Base-by-base conservation (phyloP, 345 rosid species). In the Salix purpurea region DNA sequence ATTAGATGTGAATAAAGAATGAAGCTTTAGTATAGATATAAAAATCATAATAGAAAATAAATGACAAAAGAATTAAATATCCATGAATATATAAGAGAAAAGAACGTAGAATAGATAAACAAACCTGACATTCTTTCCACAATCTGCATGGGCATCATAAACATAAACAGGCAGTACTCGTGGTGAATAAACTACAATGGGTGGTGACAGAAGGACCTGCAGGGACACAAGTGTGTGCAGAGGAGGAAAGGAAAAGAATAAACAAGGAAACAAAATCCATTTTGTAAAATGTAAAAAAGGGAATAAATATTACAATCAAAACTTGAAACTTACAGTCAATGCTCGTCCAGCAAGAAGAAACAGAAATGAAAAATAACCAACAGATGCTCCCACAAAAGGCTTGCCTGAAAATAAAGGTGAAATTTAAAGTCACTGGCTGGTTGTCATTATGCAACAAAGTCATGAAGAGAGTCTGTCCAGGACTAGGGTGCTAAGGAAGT, bases 331-430 rank as follows among this genome's bases (percentile, higher is more conserved):
- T 83, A 96, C 99, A 32, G 99, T 93, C 81, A 96, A 80, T 72
- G 98, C 98, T 82, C 98, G 91, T 84, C 99, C 99, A 77, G 97
- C 97, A 77, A 94, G 86, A 79, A 96, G 95, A 87, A 92, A 92
- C 77, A 96, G 79, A 76, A 96, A 92, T 8, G 99, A 82, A 81
- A 96, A 96, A 78, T 96, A 96, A 78, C 99, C 99, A 80, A 96
- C 97, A 80, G 99, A 96, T 76, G 99, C 99, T 81, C 99, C 99
- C 86, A 91, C 94, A 87, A 96, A 96, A 77, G 99, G 85, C 85
- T 84, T 96, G 16, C 83, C 99, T 96, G 90, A 77, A 82, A 81
- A 80, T 48, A 80, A 69, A 37, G 72, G 48, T 65, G 74, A 76
- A 68, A 32, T 62, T 65, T n/a, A 34, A 76, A 70, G 69, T 76